Evolutionary conservation across 78 protist species (phyloP).

Genomic region (Polysphondylium violaceum): DNA sequence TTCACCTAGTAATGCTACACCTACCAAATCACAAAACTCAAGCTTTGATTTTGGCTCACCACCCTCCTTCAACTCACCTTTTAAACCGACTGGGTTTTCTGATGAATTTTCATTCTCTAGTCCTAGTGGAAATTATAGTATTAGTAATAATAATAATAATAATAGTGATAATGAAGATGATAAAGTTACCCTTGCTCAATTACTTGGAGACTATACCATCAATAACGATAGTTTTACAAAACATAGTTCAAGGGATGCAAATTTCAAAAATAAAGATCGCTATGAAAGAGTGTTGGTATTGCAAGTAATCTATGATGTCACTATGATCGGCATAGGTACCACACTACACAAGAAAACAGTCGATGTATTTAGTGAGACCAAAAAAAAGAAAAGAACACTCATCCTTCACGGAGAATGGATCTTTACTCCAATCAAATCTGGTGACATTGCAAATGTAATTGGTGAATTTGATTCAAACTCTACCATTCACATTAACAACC

Average conservation of each 20-base stretch:
- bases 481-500: background rate
- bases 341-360: conserved; percentile 35
- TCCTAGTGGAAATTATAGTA: too few relatives aligned
- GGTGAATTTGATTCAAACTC: conserved; percentile 25
- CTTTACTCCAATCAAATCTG: background rate
- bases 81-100: conserved; percentile 28
- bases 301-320: conserved; percentile 24
- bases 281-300: conserved; percentile 47
- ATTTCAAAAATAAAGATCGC: background rate
- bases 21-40: background rate
- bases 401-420: conserved; percentile 53
- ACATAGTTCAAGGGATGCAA: background rate
- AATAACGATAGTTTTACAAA: background rate
- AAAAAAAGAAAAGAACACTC: background rate
- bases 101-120: too few relatives aligned
- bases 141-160: too few relatives aligned
- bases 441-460: conserved; percentile 51
- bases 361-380: conserved; percentile 21
- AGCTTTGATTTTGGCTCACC: background rate
- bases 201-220: background rate
- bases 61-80: conserved; percentile 1
- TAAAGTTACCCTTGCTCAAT: too few relatives aligned
- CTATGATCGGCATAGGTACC: background rate
- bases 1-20: background rate
- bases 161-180: too few relatives aligned